phyloP scores from a whole-genome alignment of 177 flowering plant genomes.

The Vitis hybrid region DNA sequence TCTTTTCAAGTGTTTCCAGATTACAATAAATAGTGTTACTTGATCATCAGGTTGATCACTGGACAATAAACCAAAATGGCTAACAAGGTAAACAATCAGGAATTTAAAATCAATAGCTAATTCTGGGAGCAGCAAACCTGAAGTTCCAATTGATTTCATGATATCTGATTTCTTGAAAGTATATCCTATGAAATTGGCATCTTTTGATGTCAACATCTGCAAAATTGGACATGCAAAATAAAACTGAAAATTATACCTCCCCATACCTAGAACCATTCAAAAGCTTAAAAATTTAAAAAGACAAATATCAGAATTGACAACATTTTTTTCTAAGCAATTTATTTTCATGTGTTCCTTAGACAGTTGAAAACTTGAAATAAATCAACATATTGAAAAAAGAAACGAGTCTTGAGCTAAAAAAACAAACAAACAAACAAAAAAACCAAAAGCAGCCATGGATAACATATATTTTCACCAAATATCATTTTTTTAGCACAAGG shows the following conservation, averaged over 20 bases:
- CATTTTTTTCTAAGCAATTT: not conserved
- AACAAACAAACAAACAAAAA: no score
- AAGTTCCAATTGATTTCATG: slow-evolving; percentile 54
- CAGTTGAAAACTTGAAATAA: not conserved
- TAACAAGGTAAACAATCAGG: not conserved
- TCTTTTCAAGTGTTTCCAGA: no score
- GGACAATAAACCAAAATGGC: not conserved
- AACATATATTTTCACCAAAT: no score
- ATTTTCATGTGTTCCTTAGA: not conserved
- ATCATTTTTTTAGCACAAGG: no score
- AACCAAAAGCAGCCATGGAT: no score
- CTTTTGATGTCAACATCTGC: slow-evolving; percentile 94
- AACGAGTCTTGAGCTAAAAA: not conserved
- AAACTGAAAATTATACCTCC: no score
- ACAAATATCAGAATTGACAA: no score
- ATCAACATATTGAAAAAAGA: not conserved
- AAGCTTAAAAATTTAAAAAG: no score
- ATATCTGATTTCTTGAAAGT: slow-evolving; percentile 84
- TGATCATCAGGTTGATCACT: no score
- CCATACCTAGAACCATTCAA: no score
- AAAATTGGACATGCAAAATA: slow-evolving; percentile 9
- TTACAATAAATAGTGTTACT: no score
- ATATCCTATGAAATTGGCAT: slow-evolving; percentile 80
- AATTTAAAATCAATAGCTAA: not conserved
- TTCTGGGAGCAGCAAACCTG: slow-evolving; percentile 45